Percentiles rank a stretch among this genome's conserved stretches.
These are phyloP conservation scores for Cryomyces antarcticus DNA, from an alignment of 495 filamentous ascomycete genomes.

Conservation along the genomic window DNA sequence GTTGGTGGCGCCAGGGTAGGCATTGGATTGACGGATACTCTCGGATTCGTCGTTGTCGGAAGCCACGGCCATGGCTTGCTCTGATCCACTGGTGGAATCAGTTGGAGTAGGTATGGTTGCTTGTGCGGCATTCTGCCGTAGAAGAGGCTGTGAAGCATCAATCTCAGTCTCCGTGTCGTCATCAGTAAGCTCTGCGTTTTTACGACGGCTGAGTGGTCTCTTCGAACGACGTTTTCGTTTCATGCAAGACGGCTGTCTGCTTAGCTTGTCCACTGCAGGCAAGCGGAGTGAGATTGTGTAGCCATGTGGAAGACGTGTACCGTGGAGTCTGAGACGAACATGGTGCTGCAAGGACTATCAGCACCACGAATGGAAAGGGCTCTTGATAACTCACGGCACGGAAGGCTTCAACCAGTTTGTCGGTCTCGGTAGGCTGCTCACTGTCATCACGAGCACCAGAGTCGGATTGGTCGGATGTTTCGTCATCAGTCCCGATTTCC, in stretches of 20 bases:
- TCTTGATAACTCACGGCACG: slow-evolving; percentile 17
- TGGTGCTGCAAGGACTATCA: slow-evolving; percentile 20
- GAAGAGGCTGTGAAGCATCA: too few relatives aligned
- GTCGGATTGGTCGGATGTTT: slow-evolving; percentile 15
- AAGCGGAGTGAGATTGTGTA: slow-evolving; percentile 41
- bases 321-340: slow-evolving; percentile 39
- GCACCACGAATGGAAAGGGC: not conserved
- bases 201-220: too few relatives aligned
- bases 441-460: not conserved
- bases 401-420: slow-evolving; percentile 34
- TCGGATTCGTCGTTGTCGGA: slow-evolving; percentile 17
- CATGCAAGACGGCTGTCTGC: not conserved
- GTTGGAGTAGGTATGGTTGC: too few relatives aligned
- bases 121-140: too few relatives aligned
- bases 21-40: slow-evolving; percentile 38
- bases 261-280: slow-evolving; percentile 24
- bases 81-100: too few relatives aligned
- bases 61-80: too few relatives aligned
- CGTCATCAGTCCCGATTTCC: slow-evolving; percentile 25
- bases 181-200: too few relatives aligned
- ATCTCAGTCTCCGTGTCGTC: too few relatives aligned
- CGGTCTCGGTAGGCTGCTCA: slow-evolving; percentile 19
- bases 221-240: not conserved
- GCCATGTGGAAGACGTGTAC: slow-evolving; percentile 31
- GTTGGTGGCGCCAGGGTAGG: slow-evolving; percentile 41